Base-by-base conservation (phyloP, 495 filamentous ascomycete genomes). In the Penicillium verhagenii region DNA sequence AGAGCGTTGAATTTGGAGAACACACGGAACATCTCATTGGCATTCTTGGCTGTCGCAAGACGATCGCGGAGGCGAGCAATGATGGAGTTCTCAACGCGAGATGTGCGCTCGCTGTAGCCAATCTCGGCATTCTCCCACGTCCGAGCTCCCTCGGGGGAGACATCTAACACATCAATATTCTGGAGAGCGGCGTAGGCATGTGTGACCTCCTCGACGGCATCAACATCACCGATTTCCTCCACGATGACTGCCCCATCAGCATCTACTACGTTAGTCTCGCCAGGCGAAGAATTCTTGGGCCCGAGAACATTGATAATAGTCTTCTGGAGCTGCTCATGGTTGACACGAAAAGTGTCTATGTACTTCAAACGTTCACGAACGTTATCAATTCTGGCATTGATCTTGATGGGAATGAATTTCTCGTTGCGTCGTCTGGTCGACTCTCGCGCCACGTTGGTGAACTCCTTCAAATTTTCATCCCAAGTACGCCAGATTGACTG, bases 1-100 rank as follows among this genome's bases (percentile, higher is more conserved):
- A 99, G 86, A 24, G 94, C 95, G 65, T 99, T 99, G 80, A 99
- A 99, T 65, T 97, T 97, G 18, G 94, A 99, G 67, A 97, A 97
- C 43, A 99, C 94, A 33, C 95, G 89, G 69, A 99, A 99, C 94
- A 97, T 99, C 67, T 97, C 94, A 67, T 95, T 97, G 19, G 94
- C 94, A 49, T 86, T 92, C 78, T 92, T 97, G 11, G 94, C 92
- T 3, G 90, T 96, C 2, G 93, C 94, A 47, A 99, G 78, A 38
- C 94, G 88, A 72, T 99, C 94, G 62, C 95, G 82, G 9, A 99
- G 75, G 31, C 92, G 84, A 52, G 94, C 91, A 67, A 99, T 99
- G 68, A 99, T 99, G 10, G 95, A 96, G 67, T 97, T 99, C 68
- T 99, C 94, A 7, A 99, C 94, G 16, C 94, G 82, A 13, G 94